These are phyloP conservation scores for Lentinula edodes DNA, from an alignment of 768 basidiomycete species.

Conservation along the genomic window DNA sequence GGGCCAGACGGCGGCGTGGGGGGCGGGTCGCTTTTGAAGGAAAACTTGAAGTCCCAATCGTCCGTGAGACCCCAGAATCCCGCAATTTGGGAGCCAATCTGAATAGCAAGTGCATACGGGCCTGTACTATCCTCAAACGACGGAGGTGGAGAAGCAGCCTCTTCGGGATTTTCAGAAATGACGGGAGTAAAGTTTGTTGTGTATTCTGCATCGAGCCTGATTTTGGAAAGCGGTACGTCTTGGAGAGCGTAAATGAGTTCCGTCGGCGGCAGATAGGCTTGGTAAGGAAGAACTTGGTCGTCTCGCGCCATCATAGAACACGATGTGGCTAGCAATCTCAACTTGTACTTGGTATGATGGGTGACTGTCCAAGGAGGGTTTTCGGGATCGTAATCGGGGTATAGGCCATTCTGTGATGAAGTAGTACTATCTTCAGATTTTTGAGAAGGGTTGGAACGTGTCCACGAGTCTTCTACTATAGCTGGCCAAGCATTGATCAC, in stretches of 20 bases:
- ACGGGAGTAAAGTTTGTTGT: constrained; percentile 52
- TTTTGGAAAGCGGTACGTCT: constrained; percentile 33
- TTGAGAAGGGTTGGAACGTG: neutral
- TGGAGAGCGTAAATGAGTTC: constrained; percentile 47
- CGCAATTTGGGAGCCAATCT: constrained; percentile 61
- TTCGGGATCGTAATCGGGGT: constrained; percentile 14
- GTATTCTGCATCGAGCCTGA: constrained; percentile 34
- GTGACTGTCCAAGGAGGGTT: constrained; percentile 49
- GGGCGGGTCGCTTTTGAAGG: constrained; percentile 17
- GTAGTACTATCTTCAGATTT: neutral
- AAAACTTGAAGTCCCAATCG: constrained; percentile 59
- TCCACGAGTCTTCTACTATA: constrained; percentile 44
- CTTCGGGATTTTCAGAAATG: constrained; percentile 11
- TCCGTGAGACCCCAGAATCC: constrained; percentile 70
- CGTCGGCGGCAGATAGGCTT: constrained; percentile 53
- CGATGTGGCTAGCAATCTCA: constrained; percentile 60
- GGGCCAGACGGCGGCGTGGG: constrained; percentile 12
- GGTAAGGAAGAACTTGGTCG: constrained; percentile 66
- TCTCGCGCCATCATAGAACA: constrained; percentile 46
- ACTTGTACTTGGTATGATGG: constrained; percentile 60
- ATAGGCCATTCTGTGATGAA: constrained; percentile 2
- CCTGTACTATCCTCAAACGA: constrained; percentile 50
- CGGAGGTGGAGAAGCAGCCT: constrained; percentile 13
- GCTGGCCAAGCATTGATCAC: constrained; percentile 73
- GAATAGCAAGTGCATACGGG: constrained; percentile 65